Evolutionary conservation across 345 rosid genomes (phyloP).

Genomic region (Syzygium aqueum): DNA sequence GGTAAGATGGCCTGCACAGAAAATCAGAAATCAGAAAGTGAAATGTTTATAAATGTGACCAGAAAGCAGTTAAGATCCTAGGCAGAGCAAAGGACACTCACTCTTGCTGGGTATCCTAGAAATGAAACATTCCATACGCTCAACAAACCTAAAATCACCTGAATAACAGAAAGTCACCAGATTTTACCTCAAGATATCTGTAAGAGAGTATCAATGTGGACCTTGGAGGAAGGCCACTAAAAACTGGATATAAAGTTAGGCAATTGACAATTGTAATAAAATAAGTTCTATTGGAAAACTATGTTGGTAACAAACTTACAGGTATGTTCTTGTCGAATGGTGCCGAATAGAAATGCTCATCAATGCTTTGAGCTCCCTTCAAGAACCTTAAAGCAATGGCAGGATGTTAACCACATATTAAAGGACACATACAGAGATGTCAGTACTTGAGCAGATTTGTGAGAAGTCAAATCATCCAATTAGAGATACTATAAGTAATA

Average conservation of each 20-base stretch:
- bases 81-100: slow-evolving; percentile 19
- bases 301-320: slow-evolving; percentile 33
- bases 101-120: slow-evolving; percentile 92
- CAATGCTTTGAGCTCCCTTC: slow-evolving; percentile 87
- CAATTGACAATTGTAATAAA: not conserved
- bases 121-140: slow-evolving; percentile 93
- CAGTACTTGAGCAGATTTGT: not conserved
- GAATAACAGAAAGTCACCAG: slow-evolving; percentile 9
- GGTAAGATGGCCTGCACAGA: slow-evolving; percentile 82
- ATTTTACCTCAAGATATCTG: not conserved
- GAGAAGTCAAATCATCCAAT: not conserved
- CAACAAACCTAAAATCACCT: slow-evolving; percentile 85
- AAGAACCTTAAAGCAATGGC: slow-evolving; percentile 51
- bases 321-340: slow-evolving; percentile 82
- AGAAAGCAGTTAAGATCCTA: not conserved
- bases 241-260: not conserved
- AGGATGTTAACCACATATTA: not conserved
- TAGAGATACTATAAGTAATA: not conserved
- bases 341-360: slow-evolving; percentile 67
- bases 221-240: not conserved
- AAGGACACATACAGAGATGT: not conserved
- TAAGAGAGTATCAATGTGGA: not conserved
- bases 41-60: not conserved
- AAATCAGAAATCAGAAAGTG: not conserved
- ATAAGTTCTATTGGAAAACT: not conserved